These are phyloP conservation scores for Earliella scabrosa DNA, from an alignment of 1,284 basidiomycete species.

Conservation along the genomic window DNA sequence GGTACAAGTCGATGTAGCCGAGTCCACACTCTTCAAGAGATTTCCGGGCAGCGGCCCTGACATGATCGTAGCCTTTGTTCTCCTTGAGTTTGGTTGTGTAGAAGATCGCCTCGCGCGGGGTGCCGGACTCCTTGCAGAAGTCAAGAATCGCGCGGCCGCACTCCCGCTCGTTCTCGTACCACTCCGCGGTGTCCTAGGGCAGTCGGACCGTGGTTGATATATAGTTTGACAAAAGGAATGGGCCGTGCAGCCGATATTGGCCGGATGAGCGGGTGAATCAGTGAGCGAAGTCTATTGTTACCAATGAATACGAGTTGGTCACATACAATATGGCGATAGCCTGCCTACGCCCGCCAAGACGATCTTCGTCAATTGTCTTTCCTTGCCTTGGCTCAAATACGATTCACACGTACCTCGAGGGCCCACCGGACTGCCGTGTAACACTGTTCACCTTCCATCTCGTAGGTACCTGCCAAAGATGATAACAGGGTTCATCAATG, in stretches of 20 bases:
- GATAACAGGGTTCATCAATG: constrained; percentile 3
- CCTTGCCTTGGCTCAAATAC: constrained; percentile 1
- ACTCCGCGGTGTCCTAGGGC: constrained; percentile 56
- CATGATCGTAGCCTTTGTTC: constrained; percentile 57
- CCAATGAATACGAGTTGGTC: background rate
- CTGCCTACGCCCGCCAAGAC: constrained; percentile 43
- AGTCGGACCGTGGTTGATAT: constrained; percentile 7
- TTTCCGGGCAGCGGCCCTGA: constrained; percentile 53
- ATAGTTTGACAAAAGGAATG: background rate
- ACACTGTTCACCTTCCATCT: constrained; percentile 60
- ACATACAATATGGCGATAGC: constrained; percentile 70
- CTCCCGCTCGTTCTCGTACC: constrained; percentile 74
- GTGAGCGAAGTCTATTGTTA: background rate
- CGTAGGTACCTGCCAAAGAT: constrained; percentile 59
- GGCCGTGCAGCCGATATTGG: constrained; percentile 1
- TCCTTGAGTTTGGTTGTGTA: constrained; percentile 72
- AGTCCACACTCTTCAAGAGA: constrained; percentile 59
- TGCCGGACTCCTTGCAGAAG: constrained; percentile 50
- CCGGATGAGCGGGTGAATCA: background rate
- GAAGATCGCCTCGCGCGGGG: constrained; percentile 62
- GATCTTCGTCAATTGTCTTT: background rate
- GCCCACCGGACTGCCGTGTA: constrained; percentile 64
- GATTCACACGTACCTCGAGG: constrained; percentile 50
- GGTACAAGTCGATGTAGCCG: constrained; percentile 70
- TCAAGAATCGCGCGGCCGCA: constrained; percentile 64